A percentile compares a stretch with the other conserved stretches of the same genome.
These are phyloP conservation scores for Ganoderma resinaceum DNA, from an alignment of 1,284 basidiomycete species.

Conservation along the genomic window DNA sequence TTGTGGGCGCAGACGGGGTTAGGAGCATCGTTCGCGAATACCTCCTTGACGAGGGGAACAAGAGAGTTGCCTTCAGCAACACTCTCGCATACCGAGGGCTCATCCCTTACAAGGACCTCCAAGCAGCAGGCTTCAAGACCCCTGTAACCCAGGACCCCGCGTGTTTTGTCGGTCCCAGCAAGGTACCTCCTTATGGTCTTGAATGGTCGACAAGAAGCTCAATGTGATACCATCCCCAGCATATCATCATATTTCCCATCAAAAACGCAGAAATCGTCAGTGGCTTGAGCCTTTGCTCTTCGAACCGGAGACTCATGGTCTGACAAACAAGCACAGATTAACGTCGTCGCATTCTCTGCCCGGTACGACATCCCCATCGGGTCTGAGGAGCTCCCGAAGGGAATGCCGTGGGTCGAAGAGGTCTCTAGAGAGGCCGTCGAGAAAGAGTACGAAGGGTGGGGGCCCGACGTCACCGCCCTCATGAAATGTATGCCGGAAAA, in stretches of 20 bases:
- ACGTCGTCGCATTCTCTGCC: slow-evolving; percentile 59
- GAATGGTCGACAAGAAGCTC: neutral
- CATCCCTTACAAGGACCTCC: slow-evolving; percentile 47
- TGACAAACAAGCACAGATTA: slow-evolving; percentile 46
- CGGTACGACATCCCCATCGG: slow-evolving; percentile 48
- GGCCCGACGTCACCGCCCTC: slow-evolving; percentile 52
- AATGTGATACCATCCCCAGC: slow-evolving; percentile 42
- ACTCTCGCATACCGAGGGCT: slow-evolving; percentile 56
- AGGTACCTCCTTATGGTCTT: slow-evolving; percentile 39
- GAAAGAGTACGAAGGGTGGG: slow-evolving; percentile 56
- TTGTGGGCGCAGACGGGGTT: slow-evolving; percentile 64
- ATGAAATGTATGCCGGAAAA: slow-evolving; percentile 51
- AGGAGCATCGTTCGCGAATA: slow-evolving; percentile 51
- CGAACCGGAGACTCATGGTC: neutral
- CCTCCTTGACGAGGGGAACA: slow-evolving; percentile 25
- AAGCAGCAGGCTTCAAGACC: slow-evolving; percentile 50
- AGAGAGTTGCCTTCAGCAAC: slow-evolving; percentile 49
- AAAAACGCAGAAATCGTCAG: slow-evolving; percentile 48
- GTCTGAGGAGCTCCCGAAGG: slow-evolving; percentile 43
- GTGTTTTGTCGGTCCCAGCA: slow-evolving; percentile 50
- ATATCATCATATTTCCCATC: slow-evolving; percentile 65
- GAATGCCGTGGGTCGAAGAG: slow-evolving; percentile 54
- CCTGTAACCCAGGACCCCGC: slow-evolving; percentile 44
- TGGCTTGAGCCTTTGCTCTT: neutral
- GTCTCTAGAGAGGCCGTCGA: slow-evolving; percentile 53